A percentile compares a stretch with the other conserved stretches of the same genome.
Evolutionary conservation across 2,329 filamentous ascomycete genomes (phyloP).

Genomic region (Penicillium corylophilum): DNA sequence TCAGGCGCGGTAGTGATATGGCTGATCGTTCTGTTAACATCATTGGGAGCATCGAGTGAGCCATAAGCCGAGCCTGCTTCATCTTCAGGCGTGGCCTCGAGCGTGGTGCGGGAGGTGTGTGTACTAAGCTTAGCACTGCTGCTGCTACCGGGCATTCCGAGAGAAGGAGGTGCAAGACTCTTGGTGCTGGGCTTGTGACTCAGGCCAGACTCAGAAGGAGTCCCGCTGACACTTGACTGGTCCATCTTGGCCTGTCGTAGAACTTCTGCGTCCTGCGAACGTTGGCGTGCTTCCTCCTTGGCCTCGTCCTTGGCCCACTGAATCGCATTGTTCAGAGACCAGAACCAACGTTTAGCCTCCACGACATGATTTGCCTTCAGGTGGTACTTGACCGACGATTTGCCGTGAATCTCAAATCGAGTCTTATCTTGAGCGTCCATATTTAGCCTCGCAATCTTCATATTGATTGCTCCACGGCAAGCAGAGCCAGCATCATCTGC

Average conservation of each 20-base stretch:
- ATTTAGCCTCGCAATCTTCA: constrained; percentile 89
- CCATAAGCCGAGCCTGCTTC: constrained; percentile 55
- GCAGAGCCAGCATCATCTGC: constrained; percentile 87
- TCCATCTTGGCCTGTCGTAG: constrained; percentile 78
- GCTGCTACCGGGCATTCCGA: constrained; percentile 37
- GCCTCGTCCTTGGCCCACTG: constrained; percentile 98
- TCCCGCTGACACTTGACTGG: constrained; percentile 56
- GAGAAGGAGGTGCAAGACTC: constrained; percentile 36
- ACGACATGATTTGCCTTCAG: constrained; percentile 97
- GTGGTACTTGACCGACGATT: constrained; percentile 97
- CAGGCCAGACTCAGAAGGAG: constrained; percentile 39
- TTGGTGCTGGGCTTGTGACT: constrained; percentile 37
- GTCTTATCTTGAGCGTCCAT: constrained; percentile 98
- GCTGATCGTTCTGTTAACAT: constrained; percentile 50
- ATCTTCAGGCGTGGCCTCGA: constrained; percentile 52
- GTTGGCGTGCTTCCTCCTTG: constrained; percentile 79
- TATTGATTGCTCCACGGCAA: constrained; percentile 96
- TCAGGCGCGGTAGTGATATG: constrained; percentile 54
- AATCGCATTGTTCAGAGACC: constrained; percentile 97
- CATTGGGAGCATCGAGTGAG: constrained; percentile 55
- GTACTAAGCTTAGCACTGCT: constrained; percentile 49
- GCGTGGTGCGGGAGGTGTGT: constrained; percentile 47
- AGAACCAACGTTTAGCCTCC: constrained; percentile 98
- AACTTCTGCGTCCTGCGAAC: constrained; percentile 70
- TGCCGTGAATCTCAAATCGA: constrained; percentile 95